phyloP scores from a whole-genome alignment of 1,139 yeast species.

The Zygosaccharomyces sapae region DNA sequence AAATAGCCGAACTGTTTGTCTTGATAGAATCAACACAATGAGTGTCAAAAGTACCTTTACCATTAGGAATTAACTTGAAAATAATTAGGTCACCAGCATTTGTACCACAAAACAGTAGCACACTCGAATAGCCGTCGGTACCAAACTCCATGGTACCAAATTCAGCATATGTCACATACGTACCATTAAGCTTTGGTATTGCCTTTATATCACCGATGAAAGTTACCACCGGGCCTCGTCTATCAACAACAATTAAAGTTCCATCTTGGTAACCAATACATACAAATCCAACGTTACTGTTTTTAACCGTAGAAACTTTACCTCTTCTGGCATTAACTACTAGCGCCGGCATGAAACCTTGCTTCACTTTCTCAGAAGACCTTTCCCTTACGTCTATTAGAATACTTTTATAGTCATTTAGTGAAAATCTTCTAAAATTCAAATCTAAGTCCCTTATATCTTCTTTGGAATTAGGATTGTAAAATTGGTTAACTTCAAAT shows the following conservation, averaged over 20 bases:
- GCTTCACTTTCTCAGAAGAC: constrained; percentile 44
- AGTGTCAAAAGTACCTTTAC: constrained; percentile 65
- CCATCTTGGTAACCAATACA: constrained; percentile 81
- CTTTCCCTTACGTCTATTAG: constrained; percentile 39
- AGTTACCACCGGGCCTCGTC: constrained; percentile 81
- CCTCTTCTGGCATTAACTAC: constrained; percentile 47
- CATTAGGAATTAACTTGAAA: constrained; percentile 64
- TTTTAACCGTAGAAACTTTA: constrained; percentile 54
- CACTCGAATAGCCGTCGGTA: constrained; percentile 66
- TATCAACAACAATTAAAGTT: constrained; percentile 66
- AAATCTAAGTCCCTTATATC: constrained; percentile 29
- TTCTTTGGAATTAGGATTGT: constrained; percentile 35
- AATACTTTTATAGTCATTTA: constrained; percentile 27
- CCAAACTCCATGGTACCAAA: constrained; percentile 65
- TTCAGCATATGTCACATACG: constrained; percentile 57
- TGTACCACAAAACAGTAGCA: constrained; percentile 77
- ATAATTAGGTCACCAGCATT: constrained; percentile 67
- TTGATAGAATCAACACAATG: constrained; percentile 50
- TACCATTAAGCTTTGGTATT: constrained; percentile 26
- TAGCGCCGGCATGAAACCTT: constrained; percentile 69
- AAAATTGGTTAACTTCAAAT: constrained; percentile 55
- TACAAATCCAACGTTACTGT: constrained; percentile 79
- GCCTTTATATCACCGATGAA: constrained; percentile 44
- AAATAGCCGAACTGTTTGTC: constrained; percentile 47
- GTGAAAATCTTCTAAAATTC: constrained; percentile 35